Evolutionary conservation across 208 protist genomes (phyloP).

Genomic region (Wallacemonas sp.): DNA sequence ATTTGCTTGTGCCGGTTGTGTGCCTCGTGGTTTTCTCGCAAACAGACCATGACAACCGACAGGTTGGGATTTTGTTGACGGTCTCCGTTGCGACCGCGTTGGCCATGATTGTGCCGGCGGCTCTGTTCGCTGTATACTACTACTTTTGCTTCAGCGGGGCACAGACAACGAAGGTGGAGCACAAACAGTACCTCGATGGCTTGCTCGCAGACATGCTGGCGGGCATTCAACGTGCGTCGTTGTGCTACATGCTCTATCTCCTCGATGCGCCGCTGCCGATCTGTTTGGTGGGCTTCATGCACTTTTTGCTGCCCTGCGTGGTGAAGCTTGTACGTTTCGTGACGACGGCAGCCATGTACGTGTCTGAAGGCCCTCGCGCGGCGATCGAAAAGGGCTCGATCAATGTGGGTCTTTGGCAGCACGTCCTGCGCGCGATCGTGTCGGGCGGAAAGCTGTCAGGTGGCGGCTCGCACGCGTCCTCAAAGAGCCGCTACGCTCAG

Average conservation of each 20-base stretch:
- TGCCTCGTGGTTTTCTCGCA: neutral
- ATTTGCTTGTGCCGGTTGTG: neutral
- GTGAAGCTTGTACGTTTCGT: neutral
- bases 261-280: neutral
- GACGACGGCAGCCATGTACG: neutral
- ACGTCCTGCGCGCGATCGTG: neutral
- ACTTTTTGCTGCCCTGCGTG: neutral
- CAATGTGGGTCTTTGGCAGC: slow-evolving; percentile 3
- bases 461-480: neutral
- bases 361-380: neutral
- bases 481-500: neutral
- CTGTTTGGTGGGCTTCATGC: neutral
- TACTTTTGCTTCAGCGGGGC: neutral
- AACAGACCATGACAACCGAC: neutral
- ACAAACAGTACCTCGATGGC: neutral
- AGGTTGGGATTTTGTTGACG: neutral
- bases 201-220: neutral
- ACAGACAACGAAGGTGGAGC: neutral
- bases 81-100: neutral
- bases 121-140: slow-evolving; percentile 1
- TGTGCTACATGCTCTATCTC: neutral
- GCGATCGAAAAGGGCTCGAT: neutral
- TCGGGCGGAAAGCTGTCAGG: neutral
- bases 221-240: neutral
- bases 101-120: neutral